Base-by-base conservation (phyloP, 805 yeast species). In the Monosporozyma yasuniensis region DNA sequence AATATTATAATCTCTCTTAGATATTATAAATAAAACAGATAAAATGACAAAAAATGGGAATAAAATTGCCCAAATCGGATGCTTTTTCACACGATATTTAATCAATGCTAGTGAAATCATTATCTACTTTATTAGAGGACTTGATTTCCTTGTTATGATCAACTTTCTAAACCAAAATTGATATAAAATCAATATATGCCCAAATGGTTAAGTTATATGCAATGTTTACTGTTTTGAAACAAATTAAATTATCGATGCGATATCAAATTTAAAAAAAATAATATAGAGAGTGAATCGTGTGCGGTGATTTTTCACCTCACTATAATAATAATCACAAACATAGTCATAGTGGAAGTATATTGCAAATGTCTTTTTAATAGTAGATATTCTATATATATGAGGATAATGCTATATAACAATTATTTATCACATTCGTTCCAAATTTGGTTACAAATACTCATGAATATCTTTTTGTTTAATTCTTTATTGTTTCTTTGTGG, bases 381-480 rank as follows among this genome's bases (percentile, higher is more conserved):
- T n/a, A n/a, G n/a, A n/a, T n/a, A n/a, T n/a, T n/a, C n/a, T n/a
- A n/a, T n/a, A n/a, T n/a, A n/a, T n/a, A 25, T 25, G 27, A 25
- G 8, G 27, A 25, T 25, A 25, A 25, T 25, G 8, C 12, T 10
- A 30, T 35, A 18, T 35, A 18, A 8, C 6, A 3, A 18, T 18
- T 35, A 35, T 35, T 35, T 53, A 21, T 50, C 48, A 3, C 62
- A 54, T 37, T 64, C 67, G 45, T 61, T 61, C 68, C 68, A 65
- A n/a, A 65, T 57, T 49, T 61, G 63, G 49, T 60, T 63, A 51
- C 69, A 65, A 18, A 64, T 62, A 47, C 61, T 61, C 54, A 65
- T 52, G 47, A 64, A 65, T 59, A 63, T 59, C 47, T 60, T 65
- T 51, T 63, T 63, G 51, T 65, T 65, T 4, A 60, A 28, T n/a